Conservation (phyloP, 2,329 filamentous ascomycete species). For the Sporothrix mexicana region DNA sequence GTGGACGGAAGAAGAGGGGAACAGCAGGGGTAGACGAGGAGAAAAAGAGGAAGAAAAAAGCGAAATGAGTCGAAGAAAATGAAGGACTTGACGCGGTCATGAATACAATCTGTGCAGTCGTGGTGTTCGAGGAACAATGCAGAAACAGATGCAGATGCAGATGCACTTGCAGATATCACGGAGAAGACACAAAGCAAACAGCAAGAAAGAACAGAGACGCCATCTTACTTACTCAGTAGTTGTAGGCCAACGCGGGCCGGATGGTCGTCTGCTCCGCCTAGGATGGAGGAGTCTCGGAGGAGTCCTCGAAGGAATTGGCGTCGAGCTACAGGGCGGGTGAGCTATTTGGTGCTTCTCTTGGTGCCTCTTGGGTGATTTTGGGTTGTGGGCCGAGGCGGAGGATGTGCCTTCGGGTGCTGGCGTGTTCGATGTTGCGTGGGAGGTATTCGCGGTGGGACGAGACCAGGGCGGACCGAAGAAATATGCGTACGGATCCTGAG, state of each 20-base stretch:
- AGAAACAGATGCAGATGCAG: background rate
- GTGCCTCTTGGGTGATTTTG: background rate
- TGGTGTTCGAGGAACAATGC: no score
- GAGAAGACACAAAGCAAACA: background rate
- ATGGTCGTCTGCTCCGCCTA: constrained; percentile 22
- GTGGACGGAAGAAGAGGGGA: constrained; percentile 28
- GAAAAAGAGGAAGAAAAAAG: background rate
- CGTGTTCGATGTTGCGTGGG: constrained; percentile 12
- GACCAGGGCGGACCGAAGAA: no score
- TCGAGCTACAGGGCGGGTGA: constrained; percentile 19
- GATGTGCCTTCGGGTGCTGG: background rate
- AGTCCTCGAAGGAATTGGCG: background rate
- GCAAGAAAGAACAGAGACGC: background rate
- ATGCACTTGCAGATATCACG: background rate
- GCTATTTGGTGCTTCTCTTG: background rate
- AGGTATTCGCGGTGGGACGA: constrained; percentile 17
- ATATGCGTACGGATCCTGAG: no score
- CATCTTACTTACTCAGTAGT: background rate
- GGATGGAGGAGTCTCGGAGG: background rate
- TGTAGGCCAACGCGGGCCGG: constrained; percentile 7
- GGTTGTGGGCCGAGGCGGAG: background rate
- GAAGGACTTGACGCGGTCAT: background rate
- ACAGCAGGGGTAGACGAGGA: constrained; percentile 4
- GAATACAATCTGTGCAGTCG: no score
- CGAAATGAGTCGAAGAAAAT: background rate